Conservation (phyloP, 805 yeast species). For the Candida incommunis region DNA sequence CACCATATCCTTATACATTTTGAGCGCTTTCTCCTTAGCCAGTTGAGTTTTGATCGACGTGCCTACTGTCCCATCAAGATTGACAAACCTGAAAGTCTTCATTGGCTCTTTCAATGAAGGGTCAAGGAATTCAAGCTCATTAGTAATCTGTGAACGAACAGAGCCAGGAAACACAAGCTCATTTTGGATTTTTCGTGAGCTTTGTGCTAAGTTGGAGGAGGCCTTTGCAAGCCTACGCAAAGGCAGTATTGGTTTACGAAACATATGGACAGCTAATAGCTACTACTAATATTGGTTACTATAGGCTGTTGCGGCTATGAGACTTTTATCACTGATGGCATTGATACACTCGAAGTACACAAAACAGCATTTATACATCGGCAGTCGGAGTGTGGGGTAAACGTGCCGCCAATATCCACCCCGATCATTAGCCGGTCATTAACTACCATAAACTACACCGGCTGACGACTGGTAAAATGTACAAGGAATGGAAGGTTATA, state of each 20-base stretch:
- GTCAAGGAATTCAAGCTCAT: neutral
- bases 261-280: too few species aligned
- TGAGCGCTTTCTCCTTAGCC: conserved; percentile 11
- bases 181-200: neutral
- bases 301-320: too few species aligned
- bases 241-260: too few species aligned
- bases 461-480: too few species aligned
- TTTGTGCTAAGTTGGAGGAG: too few species aligned
- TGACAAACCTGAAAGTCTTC: conserved; percentile 17
- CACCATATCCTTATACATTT: conserved; percentile 21
- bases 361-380: too few species aligned
- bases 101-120: conserved; percentile 3
- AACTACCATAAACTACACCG: too few species aligned
- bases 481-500: too few species aligned
- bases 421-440: neutral
- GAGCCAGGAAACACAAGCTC: conserved; percentile 1
- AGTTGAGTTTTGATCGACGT: conserved; percentile 15
- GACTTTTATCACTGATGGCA: too few species aligned
- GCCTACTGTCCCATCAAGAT: conserved; percentile 15
- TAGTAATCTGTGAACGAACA: neutral
- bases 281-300: too few species aligned
- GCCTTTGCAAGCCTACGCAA: too few species aligned
- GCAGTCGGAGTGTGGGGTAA: neutral
- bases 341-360: too few species aligned
- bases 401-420: neutral